These are phyloP conservation scores for Dysphania ambrosioides DNA, from an alignment of 148 eudicot genomes.

Conservation along the genomic window DNA sequence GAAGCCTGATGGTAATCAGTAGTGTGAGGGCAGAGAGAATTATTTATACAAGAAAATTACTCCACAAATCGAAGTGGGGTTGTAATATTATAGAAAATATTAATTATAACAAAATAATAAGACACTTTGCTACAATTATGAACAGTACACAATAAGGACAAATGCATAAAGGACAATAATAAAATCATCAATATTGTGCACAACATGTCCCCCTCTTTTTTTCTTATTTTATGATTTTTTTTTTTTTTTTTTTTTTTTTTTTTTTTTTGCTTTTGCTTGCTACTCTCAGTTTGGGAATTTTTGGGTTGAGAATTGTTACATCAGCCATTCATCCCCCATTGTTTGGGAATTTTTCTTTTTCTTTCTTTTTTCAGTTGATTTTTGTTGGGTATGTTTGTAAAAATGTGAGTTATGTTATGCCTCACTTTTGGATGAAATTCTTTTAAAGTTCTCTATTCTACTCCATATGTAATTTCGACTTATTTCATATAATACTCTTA, in stretches of 20 bases:
- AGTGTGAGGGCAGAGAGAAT: conserved; percentile 17
- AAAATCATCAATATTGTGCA: conserved; percentile 19
- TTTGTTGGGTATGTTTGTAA: not conserved
- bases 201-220: conserved; percentile 7
- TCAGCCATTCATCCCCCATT: not conserved
- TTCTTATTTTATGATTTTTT: not conserved
- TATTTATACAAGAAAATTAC: conserved; percentile 26
- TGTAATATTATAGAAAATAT: conserved; percentile 18
- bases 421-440: too few relatives aligned
- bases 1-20: too few relatives aligned
- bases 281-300: not conserved
- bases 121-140: conserved; percentile 21
- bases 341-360: conserved; percentile 1
- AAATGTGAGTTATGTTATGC: too few relatives aligned
- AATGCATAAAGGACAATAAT: conserved; percentile 21
- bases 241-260: too few relatives aligned
- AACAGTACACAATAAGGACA: conserved; percentile 21
- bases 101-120: not conserved
- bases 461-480: too few relatives aligned
- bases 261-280: too few relatives aligned
- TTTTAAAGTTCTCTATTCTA: too few relatives aligned
- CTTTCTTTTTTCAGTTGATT: not conserved
- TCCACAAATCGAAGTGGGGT: conserved; percentile 14
- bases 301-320: not conserved
- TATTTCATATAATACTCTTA: too few relatives aligned